Percentiles rank a stretch among this genome's conserved stretches.
Evolutionary conservation across 2,329 filamentous ascomycete genomes (phyloP).

Genomic region (Stachybotrys chlorohalonatus): DNA sequence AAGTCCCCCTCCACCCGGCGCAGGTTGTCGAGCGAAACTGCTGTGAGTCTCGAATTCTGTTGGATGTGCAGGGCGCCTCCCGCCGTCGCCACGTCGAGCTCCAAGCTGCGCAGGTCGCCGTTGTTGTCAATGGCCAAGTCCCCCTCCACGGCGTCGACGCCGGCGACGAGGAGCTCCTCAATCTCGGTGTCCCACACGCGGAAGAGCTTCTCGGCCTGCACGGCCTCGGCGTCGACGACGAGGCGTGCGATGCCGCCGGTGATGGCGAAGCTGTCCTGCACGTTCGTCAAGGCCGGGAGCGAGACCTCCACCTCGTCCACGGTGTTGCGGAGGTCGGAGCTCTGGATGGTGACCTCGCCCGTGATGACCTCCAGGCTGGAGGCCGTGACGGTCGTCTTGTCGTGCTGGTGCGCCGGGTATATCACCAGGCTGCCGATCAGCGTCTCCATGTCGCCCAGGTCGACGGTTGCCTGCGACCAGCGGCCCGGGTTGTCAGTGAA

Average conservation of each 20-base stretch:
- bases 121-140: conserved; percentile 16
- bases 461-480: conserved; percentile 13
- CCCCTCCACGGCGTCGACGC: conserved; percentile 12
- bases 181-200: conserved; percentile 12
- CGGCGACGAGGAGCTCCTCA: conserved; percentile 9
- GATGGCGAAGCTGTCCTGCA: conserved; percentile 13
- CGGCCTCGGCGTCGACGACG: conserved; percentile 7
- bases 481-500: conserved; percentile 12
- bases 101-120: conserved; percentile 8
- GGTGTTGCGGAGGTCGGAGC: conserved; percentile 8
- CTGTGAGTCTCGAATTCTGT: conserved; percentile 10
- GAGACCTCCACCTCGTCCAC: conserved; percentile 10
- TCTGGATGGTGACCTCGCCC: conserved; percentile 13
- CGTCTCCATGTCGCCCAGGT: conserved; percentile 12
- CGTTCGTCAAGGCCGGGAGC: conserved; percentile 10
- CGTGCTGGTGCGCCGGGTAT: conserved; percentile 12
- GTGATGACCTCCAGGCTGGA: conserved; percentile 11
- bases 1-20: conserved; percentile 14
- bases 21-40: conserved; percentile 12
- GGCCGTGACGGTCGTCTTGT: conserved; percentile 13
- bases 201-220: conserved; percentile 11
- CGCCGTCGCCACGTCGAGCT: conserved; percentile 9
- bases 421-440: conserved; percentile 14
- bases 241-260: conserved; percentile 11
- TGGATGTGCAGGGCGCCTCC: conserved; percentile 13